Conservation (phyloP, 306 rosid species). For the Glycine tomentella region DNA sequence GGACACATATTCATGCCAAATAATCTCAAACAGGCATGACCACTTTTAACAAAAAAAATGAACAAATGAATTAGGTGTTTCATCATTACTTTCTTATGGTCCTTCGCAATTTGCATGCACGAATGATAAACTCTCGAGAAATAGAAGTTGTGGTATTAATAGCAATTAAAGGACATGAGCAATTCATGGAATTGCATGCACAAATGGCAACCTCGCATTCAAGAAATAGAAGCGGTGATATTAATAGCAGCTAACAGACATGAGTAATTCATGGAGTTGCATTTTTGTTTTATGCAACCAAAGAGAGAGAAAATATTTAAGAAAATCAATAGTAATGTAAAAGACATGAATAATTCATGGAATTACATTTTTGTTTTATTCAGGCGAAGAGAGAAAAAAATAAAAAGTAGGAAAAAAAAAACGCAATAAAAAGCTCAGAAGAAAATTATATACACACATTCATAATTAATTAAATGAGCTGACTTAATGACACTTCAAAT, state of each 20-base stretch:
- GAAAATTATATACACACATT: neutral
- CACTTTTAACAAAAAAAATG: conserved; percentile 6
- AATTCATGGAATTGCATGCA: neutral
- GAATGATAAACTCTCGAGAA: neutral
- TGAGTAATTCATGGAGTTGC: neutral
- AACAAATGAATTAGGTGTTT: neutral
- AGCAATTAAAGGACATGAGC: neutral
- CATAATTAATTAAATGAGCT: neutral
- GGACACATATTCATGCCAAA: neutral
- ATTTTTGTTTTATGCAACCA: neutral
- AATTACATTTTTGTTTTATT: neutral
- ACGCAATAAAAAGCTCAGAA: neutral
- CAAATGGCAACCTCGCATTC: neutral
- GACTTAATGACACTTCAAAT: neutral
- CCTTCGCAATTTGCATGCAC: neutral
- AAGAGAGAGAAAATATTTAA: neutral
- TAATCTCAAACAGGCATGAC: conserved; percentile 4
- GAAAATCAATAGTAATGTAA: neutral
- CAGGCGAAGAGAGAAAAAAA: neutral
- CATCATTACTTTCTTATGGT: neutral
- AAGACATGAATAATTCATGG: neutral
- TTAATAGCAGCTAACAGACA: neutral
- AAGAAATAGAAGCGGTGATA: neutral
- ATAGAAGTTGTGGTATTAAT: neutral
- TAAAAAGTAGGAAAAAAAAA: neutral